Conservation (phyloP, 768 basidiomycete species). For the Tricholoma saponaceum region DNA sequence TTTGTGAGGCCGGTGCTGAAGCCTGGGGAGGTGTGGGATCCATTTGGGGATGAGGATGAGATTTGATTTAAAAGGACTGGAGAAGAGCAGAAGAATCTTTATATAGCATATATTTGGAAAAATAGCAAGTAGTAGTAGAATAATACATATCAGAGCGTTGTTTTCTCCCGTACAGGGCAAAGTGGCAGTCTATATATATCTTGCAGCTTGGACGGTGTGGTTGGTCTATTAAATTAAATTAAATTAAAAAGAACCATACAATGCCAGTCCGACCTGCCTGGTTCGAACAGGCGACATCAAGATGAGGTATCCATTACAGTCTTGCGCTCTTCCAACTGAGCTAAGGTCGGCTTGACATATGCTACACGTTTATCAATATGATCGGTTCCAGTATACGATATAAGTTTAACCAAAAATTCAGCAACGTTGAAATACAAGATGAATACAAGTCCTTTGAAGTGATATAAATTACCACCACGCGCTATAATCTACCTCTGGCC, state of each 20-base stretch:
- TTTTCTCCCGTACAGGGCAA: too few relatives aligned
- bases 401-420: not conserved
- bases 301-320: slow-evolving; percentile 30
- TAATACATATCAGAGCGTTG: too few relatives aligned
- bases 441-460: too few relatives aligned
- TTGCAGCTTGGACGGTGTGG: too few relatives aligned
- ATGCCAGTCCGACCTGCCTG: slow-evolving; percentile 5
- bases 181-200: too few relatives aligned
- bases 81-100: not conserved
- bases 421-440: too few relatives aligned
- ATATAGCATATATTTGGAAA: not conserved
- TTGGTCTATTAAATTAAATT: too few relatives aligned
- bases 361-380: too few relatives aligned
- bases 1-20: slow-evolving; percentile 10
- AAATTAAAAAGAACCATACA: too few relatives aligned
- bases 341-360: slow-evolving; percentile 26
- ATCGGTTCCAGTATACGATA: not conserved
- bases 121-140: too few relatives aligned
- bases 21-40: slow-evolving; percentile 23
- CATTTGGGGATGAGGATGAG: slow-evolving; percentile 27
- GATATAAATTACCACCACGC: not conserved
- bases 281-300: slow-evolving; percentile 8
- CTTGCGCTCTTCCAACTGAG: slow-evolving; percentile 46
- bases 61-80: slow-evolving; percentile 10
- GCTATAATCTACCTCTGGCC: not conserved